Evolutionary conservation across 1,284 basidiomycete genomes (phyloP).

Genomic region (Pterulicium gracile): DNA sequence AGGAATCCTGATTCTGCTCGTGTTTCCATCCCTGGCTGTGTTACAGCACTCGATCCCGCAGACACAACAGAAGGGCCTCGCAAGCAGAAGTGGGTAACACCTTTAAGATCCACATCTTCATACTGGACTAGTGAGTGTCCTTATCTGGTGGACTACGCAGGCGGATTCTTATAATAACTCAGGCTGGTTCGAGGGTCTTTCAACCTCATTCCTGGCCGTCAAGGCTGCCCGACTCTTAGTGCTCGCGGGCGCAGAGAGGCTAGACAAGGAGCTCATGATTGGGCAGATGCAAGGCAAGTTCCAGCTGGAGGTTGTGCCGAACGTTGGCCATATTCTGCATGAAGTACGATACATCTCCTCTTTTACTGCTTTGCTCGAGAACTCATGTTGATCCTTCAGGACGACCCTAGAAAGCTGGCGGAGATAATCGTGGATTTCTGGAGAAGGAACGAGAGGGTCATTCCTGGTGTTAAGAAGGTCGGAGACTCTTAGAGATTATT

Average conservation of each 20-base stretch:
- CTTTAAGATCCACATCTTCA: constrained; percentile 75
- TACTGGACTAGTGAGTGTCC: constrained; percentile 74
- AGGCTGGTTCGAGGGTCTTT: constrained; percentile 91
- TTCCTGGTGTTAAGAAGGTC: constrained; percentile 71
- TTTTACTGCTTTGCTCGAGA: constrained; percentile 4
- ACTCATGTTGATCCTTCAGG: constrained; percentile 32
- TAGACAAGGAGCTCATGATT: constrained; percentile 93
- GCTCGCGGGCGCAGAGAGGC: constrained; percentile 85
- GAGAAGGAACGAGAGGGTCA: constrained; percentile 75
- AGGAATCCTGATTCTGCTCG: constrained; percentile 73
- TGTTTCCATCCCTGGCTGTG: constrained; percentile 72
- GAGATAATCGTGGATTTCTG: constrained; percentile 83
- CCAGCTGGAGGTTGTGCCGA: constrained; percentile 80
- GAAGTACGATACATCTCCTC: constrained; percentile 49
- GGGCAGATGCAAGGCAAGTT: constrained; percentile 99
- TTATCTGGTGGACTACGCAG: constrained; percentile 2
- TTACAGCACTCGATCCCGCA: constrained; percentile 33
- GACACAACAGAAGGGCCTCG: constrained; percentile 25
- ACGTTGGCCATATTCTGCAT: constrained; percentile 88
- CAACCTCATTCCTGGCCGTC: constrained; percentile 64
- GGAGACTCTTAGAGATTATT: constrained; percentile 41
- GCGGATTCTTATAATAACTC: background rate
- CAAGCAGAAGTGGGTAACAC: constrained; percentile 70
- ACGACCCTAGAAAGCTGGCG: constrained; percentile 75
- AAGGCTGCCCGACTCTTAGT: constrained; percentile 80